Evolutionary conservation across 2,329 filamentous ascomycete genomes (phyloP).

Genomic region (Arachnopeziza araneosa): DNA sequence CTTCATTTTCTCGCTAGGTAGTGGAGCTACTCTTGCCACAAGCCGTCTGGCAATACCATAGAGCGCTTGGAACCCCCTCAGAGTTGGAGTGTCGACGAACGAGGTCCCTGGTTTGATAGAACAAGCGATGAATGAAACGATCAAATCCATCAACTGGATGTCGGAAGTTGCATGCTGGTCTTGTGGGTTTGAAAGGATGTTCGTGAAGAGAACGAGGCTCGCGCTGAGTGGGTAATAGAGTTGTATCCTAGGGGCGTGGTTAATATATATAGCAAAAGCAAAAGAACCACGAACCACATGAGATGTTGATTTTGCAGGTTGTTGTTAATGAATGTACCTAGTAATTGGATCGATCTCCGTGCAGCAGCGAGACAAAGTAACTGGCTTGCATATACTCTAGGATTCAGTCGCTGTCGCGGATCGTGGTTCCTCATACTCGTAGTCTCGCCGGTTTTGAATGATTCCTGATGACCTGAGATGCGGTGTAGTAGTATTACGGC

Average conservation of each 20-base stretch:
- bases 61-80: constrained; percentile 12
- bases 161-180: constrained; percentile 81
- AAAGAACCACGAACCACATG: constrained; percentile 13
- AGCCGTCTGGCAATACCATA: constrained; percentile 12
- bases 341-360: constrained; percentile 15
- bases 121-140: constrained; percentile 34
- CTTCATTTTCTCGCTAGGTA: constrained; percentile 7
- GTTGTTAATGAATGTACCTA: constrained; percentile 14
- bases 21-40: constrained; percentile 8
- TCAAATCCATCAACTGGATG: constrained; percentile 79
- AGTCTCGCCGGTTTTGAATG: constrained; percentile 4
- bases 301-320: constrained; percentile 11
- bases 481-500: constrained; percentile 19
- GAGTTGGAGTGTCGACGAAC: constrained; percentile 10
- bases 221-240: constrained; percentile 87
- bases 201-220: constrained; percentile 86
- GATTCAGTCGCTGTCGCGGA: constrained; percentile 11
- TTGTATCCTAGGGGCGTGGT: constrained; percentile 10
- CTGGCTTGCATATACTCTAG: constrained; percentile 17
- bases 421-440: constrained; percentile 5
- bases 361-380: constrained; percentile 20
- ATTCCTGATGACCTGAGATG: constrained; percentile 15
- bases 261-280: constrained; percentile 6
- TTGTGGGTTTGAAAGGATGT: constrained; percentile 87
- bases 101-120: constrained; percentile 10